These are phyloP conservation scores for Pseudocercospora ulei DNA, from an alignment of 2,329 filamentous ascomycete genomes.

Conservation along the genomic window DNA sequence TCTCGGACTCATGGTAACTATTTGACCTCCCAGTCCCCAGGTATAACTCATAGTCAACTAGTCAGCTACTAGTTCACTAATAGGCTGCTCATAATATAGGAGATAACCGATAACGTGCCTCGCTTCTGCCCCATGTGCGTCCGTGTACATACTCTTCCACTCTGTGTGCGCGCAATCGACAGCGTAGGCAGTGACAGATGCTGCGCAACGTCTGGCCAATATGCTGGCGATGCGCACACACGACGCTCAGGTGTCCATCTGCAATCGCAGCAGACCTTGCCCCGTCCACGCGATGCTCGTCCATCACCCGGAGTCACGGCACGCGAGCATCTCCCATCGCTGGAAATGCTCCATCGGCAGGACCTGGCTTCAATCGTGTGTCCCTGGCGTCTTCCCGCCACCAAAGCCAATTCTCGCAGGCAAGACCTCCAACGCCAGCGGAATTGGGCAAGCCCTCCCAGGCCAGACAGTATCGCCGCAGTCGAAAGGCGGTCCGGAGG, in stretches of 20 bases:
- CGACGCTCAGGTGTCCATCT: slow-evolving; percentile 24
- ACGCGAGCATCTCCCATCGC: slow-evolving; percentile 13
- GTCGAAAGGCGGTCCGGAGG: slow-evolving; percentile 67
- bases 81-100: too few relatives aligned
- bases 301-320: slow-evolving; percentile 4
- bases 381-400: slow-evolving; percentile 15
- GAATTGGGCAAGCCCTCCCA: slow-evolving; percentile 63
- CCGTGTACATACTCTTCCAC: slow-evolving; percentile 1
- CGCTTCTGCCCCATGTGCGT: too few relatives aligned
- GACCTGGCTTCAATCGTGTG: not conserved
- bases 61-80: too few relatives aligned
- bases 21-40: too few relatives aligned
- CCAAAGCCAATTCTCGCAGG: slow-evolving; percentile 38
- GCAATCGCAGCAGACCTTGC: slow-evolving; percentile 22
- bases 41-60: too few relatives aligned
- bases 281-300: not conserved
- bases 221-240: slow-evolving; percentile 31
- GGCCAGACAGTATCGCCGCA: slow-evolving; percentile 60
- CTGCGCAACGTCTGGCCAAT: slow-evolving; percentile 24
- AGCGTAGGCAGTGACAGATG: slow-evolving; percentile 19
- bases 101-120: too few relatives aligned
- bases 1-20: too few relatives aligned
- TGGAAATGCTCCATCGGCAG: not conserved
- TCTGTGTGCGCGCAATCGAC: not conserved
- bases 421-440: slow-evolving; percentile 61